A percentile compares a stretch with the other conserved stretches of the same genome.
phyloP scores from a whole-genome alignment of 2,329 filamentous ascomycete genomes.

The Pestalotiopsis sp. region DNA sequence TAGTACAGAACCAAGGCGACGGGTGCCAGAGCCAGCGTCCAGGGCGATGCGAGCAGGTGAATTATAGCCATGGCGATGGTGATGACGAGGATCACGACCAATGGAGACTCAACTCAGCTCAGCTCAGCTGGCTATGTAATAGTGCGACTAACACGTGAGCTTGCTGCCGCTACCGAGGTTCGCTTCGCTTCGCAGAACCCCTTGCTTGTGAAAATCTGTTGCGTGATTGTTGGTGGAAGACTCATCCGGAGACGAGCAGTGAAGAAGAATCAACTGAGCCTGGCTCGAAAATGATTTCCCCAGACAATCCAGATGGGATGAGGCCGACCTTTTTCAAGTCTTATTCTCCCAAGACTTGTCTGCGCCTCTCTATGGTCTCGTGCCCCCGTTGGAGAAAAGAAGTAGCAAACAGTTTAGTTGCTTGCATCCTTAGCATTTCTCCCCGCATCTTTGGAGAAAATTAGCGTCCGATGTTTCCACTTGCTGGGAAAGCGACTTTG shows the following conservation, averaged over 20 bases:
- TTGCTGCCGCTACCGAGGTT: neutral
- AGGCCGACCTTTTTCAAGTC: neutral
- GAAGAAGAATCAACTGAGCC: neutral
- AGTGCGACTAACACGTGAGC: neutral
- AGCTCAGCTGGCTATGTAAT: neutral
- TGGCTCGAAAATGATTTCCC: neutral
- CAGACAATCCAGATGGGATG: neutral
- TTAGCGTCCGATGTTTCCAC: neutral
- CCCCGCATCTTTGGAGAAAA: neutral
- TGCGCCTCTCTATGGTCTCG: neutral
- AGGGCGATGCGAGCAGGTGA: conserved; percentile 44
- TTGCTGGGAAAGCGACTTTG: neutral
- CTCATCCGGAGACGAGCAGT: neutral
- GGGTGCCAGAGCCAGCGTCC: conserved; percentile 45
- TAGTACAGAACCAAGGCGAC: conserved; percentile 54
- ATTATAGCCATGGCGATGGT: conserved; percentile 30
- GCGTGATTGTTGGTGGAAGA: neutral
- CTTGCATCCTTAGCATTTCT: neutral
- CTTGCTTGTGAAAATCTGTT: neutral
- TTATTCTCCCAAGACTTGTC: neutral
- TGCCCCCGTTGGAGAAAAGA: neutral
- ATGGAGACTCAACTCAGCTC: neutral
- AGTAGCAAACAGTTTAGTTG: neutral
- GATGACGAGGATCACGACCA: neutral
- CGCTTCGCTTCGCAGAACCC: neutral